Percentiles rank a stretch among this genome's conserved stretches.
phyloP scores from a whole-genome alignment of 2,329 filamentous ascomycete species.

The Ascochyta lentis region DNA sequence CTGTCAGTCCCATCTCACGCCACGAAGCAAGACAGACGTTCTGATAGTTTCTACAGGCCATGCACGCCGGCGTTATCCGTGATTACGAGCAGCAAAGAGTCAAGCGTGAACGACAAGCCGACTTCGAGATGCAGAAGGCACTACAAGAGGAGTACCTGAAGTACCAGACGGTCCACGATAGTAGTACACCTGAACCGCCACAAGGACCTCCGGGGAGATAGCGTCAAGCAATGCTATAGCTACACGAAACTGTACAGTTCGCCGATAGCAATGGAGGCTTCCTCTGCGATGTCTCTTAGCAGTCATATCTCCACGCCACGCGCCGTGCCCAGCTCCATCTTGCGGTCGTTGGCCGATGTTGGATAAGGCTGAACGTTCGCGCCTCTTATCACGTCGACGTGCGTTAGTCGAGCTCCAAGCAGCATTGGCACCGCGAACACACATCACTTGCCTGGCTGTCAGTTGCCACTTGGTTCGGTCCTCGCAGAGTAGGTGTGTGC shows the following conservation, averaged over 20 bases:
- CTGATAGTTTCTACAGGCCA: slow-evolving; percentile 66
- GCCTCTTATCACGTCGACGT: background rate
- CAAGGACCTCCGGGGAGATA: slow-evolving; percentile 28
- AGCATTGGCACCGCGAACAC: background rate
- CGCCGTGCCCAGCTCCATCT: background rate
- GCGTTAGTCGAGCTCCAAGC: background rate
- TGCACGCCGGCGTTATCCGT: slow-evolving; percentile 93
- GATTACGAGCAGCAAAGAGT: slow-evolving; percentile 93
- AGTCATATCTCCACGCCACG: background rate
- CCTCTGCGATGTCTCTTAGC: background rate
- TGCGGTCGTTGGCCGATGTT: background rate
- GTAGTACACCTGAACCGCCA: slow-evolving; percentile 36
- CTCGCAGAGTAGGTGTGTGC: background rate
- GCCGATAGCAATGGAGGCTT: too few species aligned
- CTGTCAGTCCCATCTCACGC: slow-evolving; percentile 61
- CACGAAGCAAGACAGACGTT: slow-evolving; percentile 19
- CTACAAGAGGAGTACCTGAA: slow-evolving; percentile 91
- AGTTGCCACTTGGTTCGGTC: background rate
- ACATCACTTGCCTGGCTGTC: background rate
- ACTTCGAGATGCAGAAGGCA: slow-evolving; percentile 89
- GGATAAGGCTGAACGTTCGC: background rate
- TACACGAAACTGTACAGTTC: background rate
- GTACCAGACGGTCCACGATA: slow-evolving; percentile 74
- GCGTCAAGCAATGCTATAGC: background rate
- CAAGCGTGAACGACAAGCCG: slow-evolving; percentile 87